phyloP scores from a whole-genome alignment of 2,329 filamentous ascomycete genomes.

The Aspergillus ruber region DNA sequence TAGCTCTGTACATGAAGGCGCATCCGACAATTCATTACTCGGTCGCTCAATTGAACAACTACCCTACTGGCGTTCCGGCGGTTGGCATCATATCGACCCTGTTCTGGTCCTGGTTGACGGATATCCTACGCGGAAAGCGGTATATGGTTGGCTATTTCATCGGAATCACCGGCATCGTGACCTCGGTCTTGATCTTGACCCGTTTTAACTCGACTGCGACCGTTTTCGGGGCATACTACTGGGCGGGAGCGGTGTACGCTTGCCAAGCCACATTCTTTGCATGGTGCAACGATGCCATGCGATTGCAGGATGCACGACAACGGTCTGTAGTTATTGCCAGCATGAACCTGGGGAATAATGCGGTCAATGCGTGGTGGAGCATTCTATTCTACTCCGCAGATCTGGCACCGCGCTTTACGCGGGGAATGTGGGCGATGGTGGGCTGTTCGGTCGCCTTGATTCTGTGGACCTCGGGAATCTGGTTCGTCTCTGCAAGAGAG shows the following conservation, averaged over 20 bases:
- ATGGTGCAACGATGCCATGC: slow-evolving; percentile 66
- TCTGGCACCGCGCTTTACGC: slow-evolving; percentile 60
- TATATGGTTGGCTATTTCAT: slow-evolving; percentile 64
- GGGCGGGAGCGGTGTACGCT: slow-evolving; percentile 63
- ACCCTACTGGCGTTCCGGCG: slow-evolving; percentile 48
- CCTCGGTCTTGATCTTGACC: slow-evolving; percentile 55
- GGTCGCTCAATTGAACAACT: slow-evolving; percentile 48
- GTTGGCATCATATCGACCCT: slow-evolving; percentile 53
- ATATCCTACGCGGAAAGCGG: slow-evolving; percentile 52
- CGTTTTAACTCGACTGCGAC: slow-evolving; percentile 47
- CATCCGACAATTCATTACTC: slow-evolving; percentile 42
- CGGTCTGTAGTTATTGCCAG: slow-evolving; percentile 62
- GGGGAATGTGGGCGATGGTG: slow-evolving; percentile 34
- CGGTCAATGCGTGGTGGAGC: slow-evolving; percentile 67
- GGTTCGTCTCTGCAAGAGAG: slow-evolving; percentile 9
- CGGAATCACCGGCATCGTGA: slow-evolving; percentile 56
- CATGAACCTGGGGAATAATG: slow-evolving; percentile 65
- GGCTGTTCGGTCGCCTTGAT: slow-evolving; percentile 13
- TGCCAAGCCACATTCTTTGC: slow-evolving; percentile 70
- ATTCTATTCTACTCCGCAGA: slow-evolving; percentile 64
- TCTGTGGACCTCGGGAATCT: slow-evolving; percentile 11
- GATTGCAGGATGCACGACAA: slow-evolving; percentile 57
- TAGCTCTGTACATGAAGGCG: slow-evolving; percentile 46
- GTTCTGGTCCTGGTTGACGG: slow-evolving; percentile 64
- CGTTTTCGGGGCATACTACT: slow-evolving; percentile 63